These are phyloP conservation scores for Fragosphaeria purpurea DNA, from an alignment of 2,329 filamentous ascomycete genomes.

Conservation along the genomic window DNA sequence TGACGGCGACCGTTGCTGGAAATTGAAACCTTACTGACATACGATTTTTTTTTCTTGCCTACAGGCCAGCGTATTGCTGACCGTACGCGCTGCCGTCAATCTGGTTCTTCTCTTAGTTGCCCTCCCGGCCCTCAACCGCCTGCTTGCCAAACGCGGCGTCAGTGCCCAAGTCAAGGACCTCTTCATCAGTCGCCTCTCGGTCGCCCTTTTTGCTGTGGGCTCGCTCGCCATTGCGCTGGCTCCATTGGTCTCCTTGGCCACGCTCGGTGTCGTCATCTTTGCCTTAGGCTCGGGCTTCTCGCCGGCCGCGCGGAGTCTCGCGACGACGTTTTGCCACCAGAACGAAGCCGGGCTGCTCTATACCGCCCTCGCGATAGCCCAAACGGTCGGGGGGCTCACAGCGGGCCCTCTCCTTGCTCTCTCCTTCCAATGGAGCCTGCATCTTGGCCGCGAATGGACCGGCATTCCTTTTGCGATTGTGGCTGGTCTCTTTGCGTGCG, in stretches of 20 bases:
- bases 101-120: too few species aligned
- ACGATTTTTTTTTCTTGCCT: not conserved
- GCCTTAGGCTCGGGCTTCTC: not conserved
- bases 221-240: too few species aligned
- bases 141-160: too few species aligned
- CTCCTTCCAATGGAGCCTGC: not conserved
- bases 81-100: too few species aligned
- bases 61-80: too few species aligned
- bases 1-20: too few species aligned
- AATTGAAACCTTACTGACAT: too few species aligned
- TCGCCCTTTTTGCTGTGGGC: too few species aligned
- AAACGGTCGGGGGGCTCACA: not conserved
- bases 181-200: too few species aligned
- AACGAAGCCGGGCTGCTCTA: not conserved
- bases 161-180: too few species aligned
- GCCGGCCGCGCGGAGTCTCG: not conserved
- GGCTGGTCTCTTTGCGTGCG: not conserved
- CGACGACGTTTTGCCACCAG: not conserved
- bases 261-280: not conserved
- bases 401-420: not conserved
- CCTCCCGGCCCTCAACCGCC: too few species aligned
- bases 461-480: conserved; percentile 2
- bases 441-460: not conserved
- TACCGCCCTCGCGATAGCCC: not conserved
- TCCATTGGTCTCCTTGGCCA: too few species aligned